phyloP scores from a whole-genome alignment of 2,329 filamentous ascomycete species.

The Fusarium aywerte region DNA sequence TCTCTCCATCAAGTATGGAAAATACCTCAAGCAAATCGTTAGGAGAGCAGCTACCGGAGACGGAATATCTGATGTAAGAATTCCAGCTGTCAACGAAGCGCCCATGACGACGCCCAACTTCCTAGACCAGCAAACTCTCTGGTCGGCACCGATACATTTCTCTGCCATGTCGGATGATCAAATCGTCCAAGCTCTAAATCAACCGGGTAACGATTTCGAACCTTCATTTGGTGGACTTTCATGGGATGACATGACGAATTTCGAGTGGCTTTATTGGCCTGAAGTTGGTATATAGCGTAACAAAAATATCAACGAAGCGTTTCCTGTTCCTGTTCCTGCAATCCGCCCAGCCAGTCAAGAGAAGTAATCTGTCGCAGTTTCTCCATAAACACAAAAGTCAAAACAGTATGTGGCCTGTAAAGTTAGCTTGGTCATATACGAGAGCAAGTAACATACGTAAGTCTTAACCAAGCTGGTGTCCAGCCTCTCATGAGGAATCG shows the following conservation, averaged over 20 bases:
- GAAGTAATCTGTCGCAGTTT: constrained; percentile 52
- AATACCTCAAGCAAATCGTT: constrained; percentile 58
- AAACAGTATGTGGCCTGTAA: constrained; percentile 55
- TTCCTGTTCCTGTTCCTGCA: constrained; percentile 18
- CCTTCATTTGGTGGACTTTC: constrained; percentile 65
- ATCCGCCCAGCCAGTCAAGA: constrained; percentile 35
- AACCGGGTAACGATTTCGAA: constrained; percentile 69
- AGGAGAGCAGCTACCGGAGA: constrained; percentile 50
- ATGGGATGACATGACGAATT: constrained; percentile 68
- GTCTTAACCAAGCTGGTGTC: constrained; percentile 58
- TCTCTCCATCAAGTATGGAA: constrained; percentile 65
- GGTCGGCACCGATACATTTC: constrained; percentile 68
- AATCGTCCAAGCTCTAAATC: constrained; percentile 72
- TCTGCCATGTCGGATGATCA: constrained; percentile 77
- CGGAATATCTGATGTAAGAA: constrained; percentile 27
- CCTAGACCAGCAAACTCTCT: constrained; percentile 50
- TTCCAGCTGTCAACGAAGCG: constrained; percentile 26
- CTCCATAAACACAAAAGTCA: constrained; percentile 60
- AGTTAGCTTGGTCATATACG: background rate
- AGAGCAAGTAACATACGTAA: constrained; percentile 50
- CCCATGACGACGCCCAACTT: constrained; percentile 44
- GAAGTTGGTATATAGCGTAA: constrained; percentile 53
- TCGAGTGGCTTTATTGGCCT: constrained; percentile 67
- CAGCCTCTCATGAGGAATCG: constrained; percentile 59
- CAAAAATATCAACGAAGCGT: constrained; percentile 17